Evolutionary conservation across 257 asterid species (phyloP).

Genomic region (Osmanthus fragrans): DNA sequence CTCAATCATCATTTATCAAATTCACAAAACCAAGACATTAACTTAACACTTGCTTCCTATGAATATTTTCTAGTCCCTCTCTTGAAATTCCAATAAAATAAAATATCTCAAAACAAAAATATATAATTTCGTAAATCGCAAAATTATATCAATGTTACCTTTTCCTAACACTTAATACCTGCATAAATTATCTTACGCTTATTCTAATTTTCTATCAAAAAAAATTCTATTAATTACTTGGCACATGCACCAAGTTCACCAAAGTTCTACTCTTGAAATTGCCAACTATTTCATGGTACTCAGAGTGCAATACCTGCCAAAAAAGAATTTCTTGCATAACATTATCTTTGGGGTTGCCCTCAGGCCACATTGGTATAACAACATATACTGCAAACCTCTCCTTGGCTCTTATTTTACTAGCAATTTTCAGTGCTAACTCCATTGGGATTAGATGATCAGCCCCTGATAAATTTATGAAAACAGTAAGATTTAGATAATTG

Average conservation of each 20-base stretch:
- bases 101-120: background rate
- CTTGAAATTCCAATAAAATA: background rate
- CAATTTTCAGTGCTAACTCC: slow-evolving; percentile 76
- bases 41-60: slow-evolving; percentile 10
- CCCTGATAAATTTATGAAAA: slow-evolving; percentile 43
- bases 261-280: slow-evolving; percentile 12
- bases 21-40: slow-evolving; percentile 5
- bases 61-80: background rate
- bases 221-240: background rate
- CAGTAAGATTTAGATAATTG: slow-evolving; percentile 12
- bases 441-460: slow-evolving; percentile 89
- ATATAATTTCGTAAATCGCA: background rate
- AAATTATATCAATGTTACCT: slow-evolving; percentile 1
- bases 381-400: slow-evolving; percentile 81
- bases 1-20: slow-evolving; percentile 3
- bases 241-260: slow-evolving; percentile 5
- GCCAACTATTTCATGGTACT: background rate
- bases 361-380: slow-evolving; percentile 94
- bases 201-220: background rate
- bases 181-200: background rate
- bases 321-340: slow-evolving; percentile 87
- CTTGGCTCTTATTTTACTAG: slow-evolving; percentile 72
- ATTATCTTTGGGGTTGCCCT: slow-evolving; percentile 77
- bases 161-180: background rate
- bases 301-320: slow-evolving; percentile 73